Percentiles rank a stretch among this genome's conserved stretches.
Evolutionary conservation across 495 filamentous ascomycete genomes (phyloP).

Genomic region (Talaromyces ruber): DNA sequence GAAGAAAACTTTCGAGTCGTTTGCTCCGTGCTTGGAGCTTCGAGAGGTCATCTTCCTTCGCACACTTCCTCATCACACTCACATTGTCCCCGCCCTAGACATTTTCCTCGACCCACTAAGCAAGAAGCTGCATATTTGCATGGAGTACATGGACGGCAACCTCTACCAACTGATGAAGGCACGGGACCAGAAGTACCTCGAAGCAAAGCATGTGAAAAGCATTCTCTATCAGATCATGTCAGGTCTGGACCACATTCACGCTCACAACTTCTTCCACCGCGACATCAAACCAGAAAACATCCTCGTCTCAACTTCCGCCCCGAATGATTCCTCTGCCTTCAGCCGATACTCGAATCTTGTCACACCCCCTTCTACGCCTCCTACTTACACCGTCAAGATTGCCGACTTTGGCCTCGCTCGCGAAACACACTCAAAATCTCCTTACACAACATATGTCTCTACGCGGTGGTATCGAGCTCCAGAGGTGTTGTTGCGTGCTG

Average conservation of each 20-base stretch:
- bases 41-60: slow-evolving; percentile 95
- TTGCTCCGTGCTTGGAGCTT: slow-evolving; percentile 80
- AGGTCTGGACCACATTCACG: slow-evolving; percentile 94
- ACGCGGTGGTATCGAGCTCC: slow-evolving; percentile 98
- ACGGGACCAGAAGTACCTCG: slow-evolving; percentile 86
- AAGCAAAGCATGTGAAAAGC: slow-evolving; percentile 90
- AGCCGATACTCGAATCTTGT: slow-evolving; percentile 87
- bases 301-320: slow-evolving; percentile 84
- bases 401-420: slow-evolving; percentile 98
- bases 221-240: slow-evolving; percentile 95
- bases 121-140: slow-evolving; percentile 93
- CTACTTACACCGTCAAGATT: slow-evolving; percentile 93
- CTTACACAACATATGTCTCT: slow-evolving; percentile 98
- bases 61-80: slow-evolving; percentile 75
- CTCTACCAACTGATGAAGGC: slow-evolving; percentile 99
- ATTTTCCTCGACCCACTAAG: slow-evolving; percentile 96
- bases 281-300: slow-evolving; percentile 99
- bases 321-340: slow-evolving; percentile 72
- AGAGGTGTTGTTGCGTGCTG: slow-evolving; percentile 88
- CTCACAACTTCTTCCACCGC: slow-evolving; percentile 95
- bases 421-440: slow-evolving; percentile 90
- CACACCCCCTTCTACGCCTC: slow-evolving; percentile 90
- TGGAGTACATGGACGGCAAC: slow-evolving; percentile 99
- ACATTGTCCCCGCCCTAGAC: slow-evolving; percentile 93
- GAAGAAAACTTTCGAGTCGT: slow-evolving; percentile 98